Percentiles rank a stretch among this genome's conserved stretches.
phyloP scores from a whole-genome alignment of 257 asterid species.

The Plantago ovata region DNA sequence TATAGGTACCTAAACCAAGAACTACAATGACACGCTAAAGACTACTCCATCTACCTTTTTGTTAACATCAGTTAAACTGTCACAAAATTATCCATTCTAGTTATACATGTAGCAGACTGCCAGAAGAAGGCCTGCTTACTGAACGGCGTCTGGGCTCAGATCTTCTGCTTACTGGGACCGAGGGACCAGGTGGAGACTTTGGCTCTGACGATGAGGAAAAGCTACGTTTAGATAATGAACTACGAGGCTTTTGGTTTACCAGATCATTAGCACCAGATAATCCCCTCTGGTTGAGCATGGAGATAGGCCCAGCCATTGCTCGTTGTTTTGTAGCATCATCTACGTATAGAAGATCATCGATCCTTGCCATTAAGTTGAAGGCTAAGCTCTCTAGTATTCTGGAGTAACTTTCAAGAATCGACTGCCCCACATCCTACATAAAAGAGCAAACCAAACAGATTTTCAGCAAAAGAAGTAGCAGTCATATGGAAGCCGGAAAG shows the following conservation, averaged over 20 bases:
- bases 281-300: conserved; percentile 32
- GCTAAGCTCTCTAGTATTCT: conserved; percentile 92
- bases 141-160: conserved; percentile 37
- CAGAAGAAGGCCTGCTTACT: conserved; percentile 33
- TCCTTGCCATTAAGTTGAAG: conserved; percentile 70
- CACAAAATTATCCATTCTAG: conserved; percentile 20
- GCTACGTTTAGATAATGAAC: conserved; percentile 45
- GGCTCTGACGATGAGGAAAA: conserved; percentile 33
- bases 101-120: conserved; percentile 9
- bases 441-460: conserved; percentile 5
- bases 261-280: conserved; percentile 26
- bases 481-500: not conserved
- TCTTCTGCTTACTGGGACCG: conserved; percentile 29
- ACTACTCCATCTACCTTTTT: conserved; percentile 16
- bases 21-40: conserved; percentile 1
- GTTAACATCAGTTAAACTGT: conserved; percentile 15
- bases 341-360: conserved; percentile 74
- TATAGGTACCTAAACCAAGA: conserved; percentile 15
- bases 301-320: conserved; percentile 43
- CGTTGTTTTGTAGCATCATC: conserved; percentile 82
- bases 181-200: conserved; percentile 39
- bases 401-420: conserved; percentile 96
- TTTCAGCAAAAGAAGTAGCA: not conserved
- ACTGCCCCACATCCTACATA: conserved; percentile 81
- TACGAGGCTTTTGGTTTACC: conserved; percentile 36